These are phyloP conservation scores for Ceraceosorus guamensis DNA, from an alignment of 1,284 basidiomycete genomes.

Conservation along the genomic window DNA sequence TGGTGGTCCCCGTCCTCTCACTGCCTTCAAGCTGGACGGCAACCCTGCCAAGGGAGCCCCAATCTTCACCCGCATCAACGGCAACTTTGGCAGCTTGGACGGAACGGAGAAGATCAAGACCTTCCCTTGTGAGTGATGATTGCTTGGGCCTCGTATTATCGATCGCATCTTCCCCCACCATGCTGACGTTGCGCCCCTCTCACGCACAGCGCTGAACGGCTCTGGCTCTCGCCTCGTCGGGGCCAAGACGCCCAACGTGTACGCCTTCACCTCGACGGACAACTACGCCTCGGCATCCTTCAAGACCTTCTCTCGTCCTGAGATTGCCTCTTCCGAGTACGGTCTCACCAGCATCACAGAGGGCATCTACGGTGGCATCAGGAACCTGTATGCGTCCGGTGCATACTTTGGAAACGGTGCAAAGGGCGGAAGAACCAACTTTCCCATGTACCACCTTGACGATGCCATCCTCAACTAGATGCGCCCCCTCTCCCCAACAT, in stretches of 20 bases:
- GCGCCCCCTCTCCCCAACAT: too few relatives aligned
- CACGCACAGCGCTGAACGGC: background rate
- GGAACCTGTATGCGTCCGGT: conserved; percentile 35
- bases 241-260: conserved; percentile 38
- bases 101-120: conserved; percentile 39
- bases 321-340: conserved; percentile 33
- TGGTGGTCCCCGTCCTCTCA: conserved; percentile 39
- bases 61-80: conserved; percentile 25
- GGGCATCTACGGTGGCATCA: conserved; percentile 28
- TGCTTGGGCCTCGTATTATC: too few relatives aligned
- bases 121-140: conserved; percentile 15
- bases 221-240: conserved; percentile 22
- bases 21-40: conserved; percentile 26
- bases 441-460: conserved; percentile 26
- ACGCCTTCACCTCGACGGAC: conserved; percentile 31
- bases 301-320: conserved; percentile 18
- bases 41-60: conserved; percentile 17
- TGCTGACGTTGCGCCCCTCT: too few relatives aligned
- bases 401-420: conserved; percentile 43
- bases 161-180: too few relatives aligned
- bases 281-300: conserved; percentile 29
- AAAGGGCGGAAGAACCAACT: conserved; percentile 26
- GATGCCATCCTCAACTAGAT: conserved; percentile 14
- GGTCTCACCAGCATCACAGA: conserved; percentile 39
- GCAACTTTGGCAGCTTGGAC: conserved; percentile 26